Evolutionary conservation across 495 filamentous ascomycete genomes (phyloP).

Genomic region (Staphylotrichum tortipilum): DNA sequence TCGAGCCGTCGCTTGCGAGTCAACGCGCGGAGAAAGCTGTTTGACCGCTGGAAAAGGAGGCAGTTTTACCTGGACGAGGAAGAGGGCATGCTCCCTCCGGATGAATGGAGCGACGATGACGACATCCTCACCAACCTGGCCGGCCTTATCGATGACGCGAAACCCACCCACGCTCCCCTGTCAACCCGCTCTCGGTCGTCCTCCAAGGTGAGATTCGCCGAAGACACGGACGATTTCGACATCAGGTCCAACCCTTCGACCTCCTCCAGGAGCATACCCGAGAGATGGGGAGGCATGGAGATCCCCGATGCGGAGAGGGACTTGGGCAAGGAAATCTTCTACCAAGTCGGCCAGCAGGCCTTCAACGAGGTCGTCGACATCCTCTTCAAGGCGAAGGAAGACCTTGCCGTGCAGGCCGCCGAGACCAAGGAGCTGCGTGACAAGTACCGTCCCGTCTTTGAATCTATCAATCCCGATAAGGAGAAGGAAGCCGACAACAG

Average conservation of each 20-base stretch:
- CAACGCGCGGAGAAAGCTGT: conserved; percentile 44
- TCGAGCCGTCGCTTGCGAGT: conserved; percentile 5
- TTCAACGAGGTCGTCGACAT: conserved; percentile 86
- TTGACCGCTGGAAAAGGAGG: conserved; percentile 64
- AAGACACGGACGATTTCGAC: conserved; percentile 65
- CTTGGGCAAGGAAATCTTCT: conserved; percentile 78
- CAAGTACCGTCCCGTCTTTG: conserved; percentile 38
- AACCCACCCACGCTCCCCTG: conserved; percentile 35
- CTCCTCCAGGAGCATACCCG: conserved; percentile 69
- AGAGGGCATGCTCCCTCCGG: conserved; percentile 56
- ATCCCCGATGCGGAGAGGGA: conserved; percentile 74
- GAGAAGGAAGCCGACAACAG: conserved; percentile 17
- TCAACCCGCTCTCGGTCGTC: conserved; percentile 72
- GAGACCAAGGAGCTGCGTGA: conserved; percentile 55
- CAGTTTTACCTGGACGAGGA: conserved; percentile 77
- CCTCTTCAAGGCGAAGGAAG: conserved; percentile 75
- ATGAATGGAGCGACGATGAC: conserved; percentile 57
- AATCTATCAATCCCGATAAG: conserved; percentile 42
- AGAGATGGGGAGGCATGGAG: conserved; percentile 77
- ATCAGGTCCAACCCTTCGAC: conserved; percentile 70
- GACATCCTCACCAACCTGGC: conserved; percentile 41
- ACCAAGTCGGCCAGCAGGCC: conserved; percentile 80
- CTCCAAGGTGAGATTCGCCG: conserved; percentile 76
- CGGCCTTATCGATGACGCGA: conserved; percentile 32
- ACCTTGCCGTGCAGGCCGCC: conserved; percentile 59